Conservation (phyloP, 495 filamentous ascomycete genomes). For the Antarctomyces pellizariae region DNA sequence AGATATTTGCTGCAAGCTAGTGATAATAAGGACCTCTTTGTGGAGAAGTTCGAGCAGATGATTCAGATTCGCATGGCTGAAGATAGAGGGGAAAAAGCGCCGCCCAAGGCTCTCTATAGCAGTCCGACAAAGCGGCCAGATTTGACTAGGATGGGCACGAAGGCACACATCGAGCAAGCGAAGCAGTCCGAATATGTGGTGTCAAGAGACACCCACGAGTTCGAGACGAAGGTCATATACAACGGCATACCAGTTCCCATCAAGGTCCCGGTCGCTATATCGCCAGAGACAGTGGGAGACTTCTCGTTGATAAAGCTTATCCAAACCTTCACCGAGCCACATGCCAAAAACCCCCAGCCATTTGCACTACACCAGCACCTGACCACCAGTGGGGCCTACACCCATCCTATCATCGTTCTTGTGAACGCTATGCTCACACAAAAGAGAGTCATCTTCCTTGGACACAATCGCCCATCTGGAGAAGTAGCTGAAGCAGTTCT, state of each 20-base stretch:
- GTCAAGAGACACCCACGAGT: slow-evolving; percentile 89
- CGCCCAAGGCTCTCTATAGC: slow-evolving; percentile 20
- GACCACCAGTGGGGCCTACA: slow-evolving; percentile 66
- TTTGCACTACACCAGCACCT: slow-evolving; percentile 80
- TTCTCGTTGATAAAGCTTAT: slow-evolving; percentile 96
- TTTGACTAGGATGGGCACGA: slow-evolving; percentile 28
- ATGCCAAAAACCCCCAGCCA: slow-evolving; percentile 58
- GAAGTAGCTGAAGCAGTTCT: slow-evolving; percentile 92
- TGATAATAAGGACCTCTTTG: slow-evolving; percentile 86
- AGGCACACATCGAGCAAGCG: slow-evolving; percentile 25
- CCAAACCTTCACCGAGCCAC: slow-evolving; percentile 67
- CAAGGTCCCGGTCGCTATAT: slow-evolving; percentile 79
- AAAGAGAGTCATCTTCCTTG: slow-evolving; percentile 88
- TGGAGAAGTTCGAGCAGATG: slow-evolving; percentile 95
- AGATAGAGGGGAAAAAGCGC: slow-evolving; percentile 19
- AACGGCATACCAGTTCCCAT: slow-evolving; percentile 89
- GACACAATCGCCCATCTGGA: slow-evolving; percentile 79
- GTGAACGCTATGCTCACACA: slow-evolving; percentile 77
- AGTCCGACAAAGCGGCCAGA: slow-evolving; percentile 22
- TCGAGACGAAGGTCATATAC: slow-evolving; percentile 84
- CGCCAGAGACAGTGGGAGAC: slow-evolving; percentile 90
- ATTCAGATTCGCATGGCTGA: slow-evolving; percentile 39
- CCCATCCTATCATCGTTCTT: slow-evolving; percentile 56
- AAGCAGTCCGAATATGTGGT: slow-evolving; percentile 31
- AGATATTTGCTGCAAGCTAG: slow-evolving; percentile 68